These are phyloP conservation scores for Candida albicans DNA, from an alignment of 1,139 yeast genomes.

Conservation along the genomic window DNA sequence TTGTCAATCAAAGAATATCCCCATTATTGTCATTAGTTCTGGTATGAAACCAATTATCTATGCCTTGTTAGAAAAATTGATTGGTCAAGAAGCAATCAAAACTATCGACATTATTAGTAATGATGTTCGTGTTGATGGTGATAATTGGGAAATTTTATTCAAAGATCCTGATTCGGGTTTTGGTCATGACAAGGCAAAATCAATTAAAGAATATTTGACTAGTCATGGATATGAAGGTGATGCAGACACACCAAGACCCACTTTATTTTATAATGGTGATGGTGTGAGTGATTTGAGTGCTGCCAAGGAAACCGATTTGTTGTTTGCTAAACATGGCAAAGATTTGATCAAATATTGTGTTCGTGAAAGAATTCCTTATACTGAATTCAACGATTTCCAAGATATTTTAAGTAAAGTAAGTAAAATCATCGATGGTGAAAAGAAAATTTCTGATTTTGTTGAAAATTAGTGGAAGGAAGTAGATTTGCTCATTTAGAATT, in stretches of 20 bases:
- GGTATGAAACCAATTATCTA: conserved; percentile 93
- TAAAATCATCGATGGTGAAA: conserved; percentile 28
- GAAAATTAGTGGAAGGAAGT: conserved; percentile 21
- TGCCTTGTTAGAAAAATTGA: conserved; percentile 68
- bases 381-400: conserved; percentile 71
- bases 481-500: not conserved
- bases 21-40: conserved; percentile 77
- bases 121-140: conserved; percentile 55
- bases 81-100: conserved; percentile 73
- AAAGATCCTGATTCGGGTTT: conserved; percentile 77
- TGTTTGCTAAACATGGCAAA: conserved; percentile 91
- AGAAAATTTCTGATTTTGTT: conserved; percentile 29
- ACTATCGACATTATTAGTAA: conserved; percentile 83
- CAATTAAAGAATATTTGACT: conserved; percentile 66
- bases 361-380: conserved; percentile 78
- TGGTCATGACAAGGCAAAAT: conserved; percentile 92
- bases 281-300: conserved; percentile 96
- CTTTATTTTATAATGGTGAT: conserved; percentile 90
- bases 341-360: conserved; percentile 85
- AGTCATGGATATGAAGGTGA: conserved; percentile 34
- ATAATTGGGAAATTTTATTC: conserved; percentile 80
- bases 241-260: conserved; percentile 36
- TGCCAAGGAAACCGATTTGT: conserved; percentile 88
- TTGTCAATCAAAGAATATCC: conserved; percentile 70
- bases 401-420: conserved; percentile 64